Base-by-base conservation (phyloP, 257 asterid genomes). In the Lycium barbarum region DNA sequence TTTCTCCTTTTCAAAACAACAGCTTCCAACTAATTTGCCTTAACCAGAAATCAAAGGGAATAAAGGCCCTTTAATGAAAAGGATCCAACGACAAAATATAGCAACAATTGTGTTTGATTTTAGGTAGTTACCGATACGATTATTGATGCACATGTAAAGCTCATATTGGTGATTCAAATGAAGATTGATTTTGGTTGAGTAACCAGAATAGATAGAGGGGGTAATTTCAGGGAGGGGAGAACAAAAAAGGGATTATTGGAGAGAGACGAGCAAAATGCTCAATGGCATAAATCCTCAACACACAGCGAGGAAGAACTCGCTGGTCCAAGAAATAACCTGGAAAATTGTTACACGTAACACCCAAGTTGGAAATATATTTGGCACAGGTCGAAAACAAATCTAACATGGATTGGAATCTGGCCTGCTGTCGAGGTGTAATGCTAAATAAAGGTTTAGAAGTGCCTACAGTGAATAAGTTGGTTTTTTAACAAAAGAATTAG, bases 241-340 rank as follows among this genome's bases (percentile, higher is more conserved):
- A 38, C 1, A 38, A 38, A 5, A 38, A 38, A 38, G 43, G 43
- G 43, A 38, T 68, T 58, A 84, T 86, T 68, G 87, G 18, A 76
- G 84, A 87, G 90, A 88, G 86, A 94, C 93, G 98, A 95, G 84
- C 97, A 92, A 87, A 91, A 93, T 91, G 85, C 79, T 95, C 18
- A 90, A 86, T 86, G 97, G 97, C 91, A 92, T 95, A 1, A 38
- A 38, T 38, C 43, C 43, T 38, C 5, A 5, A 38, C 43, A 40
- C 6, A 40, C 45, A 40, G 6, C 45, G 4, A 40, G 45, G 45
- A 40, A 40, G 45, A 40, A 38, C 45, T 3, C 2, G 45, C 6
- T 40, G 33, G 33, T 26, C 33, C 33, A 26, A 26, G 33, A 26
- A 26, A 26, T 26, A 26, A 26, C 33, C 33, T 26, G 33, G 33